Evolutionary conservation across 1,284 basidiomycete genomes (phyloP).

Genomic region (Schizophyllum amplum): DNA sequence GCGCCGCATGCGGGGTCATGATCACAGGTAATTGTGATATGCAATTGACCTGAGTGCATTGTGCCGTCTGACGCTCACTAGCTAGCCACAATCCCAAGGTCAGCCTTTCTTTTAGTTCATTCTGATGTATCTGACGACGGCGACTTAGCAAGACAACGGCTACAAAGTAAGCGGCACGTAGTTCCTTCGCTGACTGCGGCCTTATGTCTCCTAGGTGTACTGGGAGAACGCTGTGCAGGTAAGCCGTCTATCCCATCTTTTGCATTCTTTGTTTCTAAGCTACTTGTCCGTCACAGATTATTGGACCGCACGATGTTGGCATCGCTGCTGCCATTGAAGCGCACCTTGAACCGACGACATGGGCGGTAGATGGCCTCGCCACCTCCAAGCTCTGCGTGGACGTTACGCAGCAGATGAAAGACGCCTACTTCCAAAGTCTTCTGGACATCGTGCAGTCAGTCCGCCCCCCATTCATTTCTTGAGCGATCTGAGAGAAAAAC

Average conservation of each 20-base stretch:
- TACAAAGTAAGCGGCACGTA: slow-evolving; percentile 76
- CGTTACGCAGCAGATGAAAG: slow-evolving; percentile 48
- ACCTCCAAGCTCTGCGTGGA: slow-evolving; percentile 42
- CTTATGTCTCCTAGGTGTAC: slow-evolving; percentile 49
- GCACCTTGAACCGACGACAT: slow-evolving; percentile 51
- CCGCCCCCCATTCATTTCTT: too few species aligned
- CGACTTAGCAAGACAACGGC: slow-evolving; percentile 68
- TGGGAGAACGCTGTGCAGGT: slow-evolving; percentile 84
- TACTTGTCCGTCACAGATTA: slow-evolving; percentile 54
- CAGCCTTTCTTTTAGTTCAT: slow-evolving; percentile 6
- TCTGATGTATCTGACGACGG: neutral
- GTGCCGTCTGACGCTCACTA: slow-evolving; percentile 16
- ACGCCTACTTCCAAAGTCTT: slow-evolving; percentile 50
- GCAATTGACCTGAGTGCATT: neutral
- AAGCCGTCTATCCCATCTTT: slow-evolving; percentile 7
- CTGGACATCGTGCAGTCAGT: slow-evolving; percentile 19
- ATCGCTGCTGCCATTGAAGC: slow-evolving; percentile 58
- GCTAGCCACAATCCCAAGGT: slow-evolving; percentile 85
- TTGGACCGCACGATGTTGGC: slow-evolving; percentile 69
- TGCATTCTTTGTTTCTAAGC: neutral
- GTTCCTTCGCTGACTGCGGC: too few species aligned
- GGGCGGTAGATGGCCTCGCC: slow-evolving; percentile 29
- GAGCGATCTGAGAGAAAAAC: slow-evolving; percentile 39
- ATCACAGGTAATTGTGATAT: slow-evolving; percentile 52
- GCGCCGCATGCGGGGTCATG: slow-evolving; percentile 78